Evolutionary conservation across 2,329 filamentous ascomycete genomes (phyloP), one percentile per base, ranked within the genome.

Genomic region (Truncatella angustata): DNA sequence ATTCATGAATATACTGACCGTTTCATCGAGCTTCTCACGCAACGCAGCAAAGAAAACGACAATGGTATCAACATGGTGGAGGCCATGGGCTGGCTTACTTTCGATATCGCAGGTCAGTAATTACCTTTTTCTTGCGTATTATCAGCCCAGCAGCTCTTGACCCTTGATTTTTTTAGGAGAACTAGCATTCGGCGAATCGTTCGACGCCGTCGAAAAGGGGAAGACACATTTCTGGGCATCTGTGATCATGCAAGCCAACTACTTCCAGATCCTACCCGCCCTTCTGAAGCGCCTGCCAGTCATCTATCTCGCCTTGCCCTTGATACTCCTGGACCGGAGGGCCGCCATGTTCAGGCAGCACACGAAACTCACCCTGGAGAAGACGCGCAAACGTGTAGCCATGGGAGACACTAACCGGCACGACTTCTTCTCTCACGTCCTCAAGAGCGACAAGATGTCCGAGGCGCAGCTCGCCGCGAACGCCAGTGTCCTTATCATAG

Each of bases 61-160:
- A 44, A 24, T 7, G 58, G 60, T 1, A 54, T 67, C 9, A 54
- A 68, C 37, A 50, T 58, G 9, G 58, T 47, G 3, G 61, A 66
- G 12, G 55, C 56, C 1, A 49, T 60, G 12, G 54, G 56, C 7
- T 66, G 64, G 65, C 35, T 67, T 5, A 59, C 58, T 3, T 68
- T 67, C 26, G 65, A 67, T 40, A 56, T 65, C 20, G 64, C 66
- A 54, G 66, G 66, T 66, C 54, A 45, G 58, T 51, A n/a, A n/a
- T n/a, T n/a, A n/a, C n/a, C n/a, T n/a, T n/a, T n/a, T n/a, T n/a
- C n/a, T n/a, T n/a, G n/a, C n/a, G n/a, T n/a, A n/a, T n/a, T n/a
- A n/a, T n/a, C n/a, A n/a, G n/a, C n/a, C n/a, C n/a, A n/a, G n/a
- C n/a, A n/a, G n/a, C n/a, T n/a, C n/a, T n/a, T n/a, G n/a, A n/a